A percentile compares a stretch with the other conserved stretches of the same genome.
phyloP scores from a whole-genome alignment of 2,329 filamentous ascomycete species.

The Didymella exigua region DNA sequence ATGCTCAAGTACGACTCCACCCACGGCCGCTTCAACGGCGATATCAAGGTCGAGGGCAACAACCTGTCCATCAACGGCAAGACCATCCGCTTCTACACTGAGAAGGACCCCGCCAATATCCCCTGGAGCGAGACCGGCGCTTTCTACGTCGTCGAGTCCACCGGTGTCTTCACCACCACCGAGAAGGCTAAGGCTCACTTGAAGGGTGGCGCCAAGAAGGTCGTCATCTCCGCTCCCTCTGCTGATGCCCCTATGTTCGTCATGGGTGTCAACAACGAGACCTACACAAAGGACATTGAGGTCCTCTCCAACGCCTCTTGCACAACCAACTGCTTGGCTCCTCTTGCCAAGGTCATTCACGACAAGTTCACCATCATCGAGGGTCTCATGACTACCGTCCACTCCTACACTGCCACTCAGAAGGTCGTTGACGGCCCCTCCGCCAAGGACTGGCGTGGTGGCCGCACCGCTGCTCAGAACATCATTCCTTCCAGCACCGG shows the following conservation, averaged over 20 bases:
- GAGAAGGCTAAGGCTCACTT: slow-evolving; percentile 95
- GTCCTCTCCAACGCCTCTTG: slow-evolving; percentile 99
- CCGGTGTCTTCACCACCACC: slow-evolving; percentile 98
- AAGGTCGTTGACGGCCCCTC: slow-evolving; percentile 99
- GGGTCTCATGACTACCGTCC: slow-evolving; percentile 99
- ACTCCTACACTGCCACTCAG: slow-evolving; percentile 99
- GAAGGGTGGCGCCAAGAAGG: slow-evolving; percentile 97
- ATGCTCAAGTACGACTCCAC: slow-evolving; percentile 99
- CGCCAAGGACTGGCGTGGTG: slow-evolving; percentile 98
- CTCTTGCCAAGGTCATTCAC: slow-evolving; percentile 98
- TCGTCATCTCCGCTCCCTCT: slow-evolving; percentile 80
- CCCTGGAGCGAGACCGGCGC: slow-evolving; percentile 88
- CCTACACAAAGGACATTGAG: slow-evolving; percentile 86
- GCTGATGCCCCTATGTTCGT: slow-evolving; percentile 99
- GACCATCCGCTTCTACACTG: slow-evolving; percentile 90
- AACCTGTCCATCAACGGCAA: slow-evolving; percentile 90
- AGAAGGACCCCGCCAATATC: slow-evolving; percentile 88
- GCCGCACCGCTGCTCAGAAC: slow-evolving; percentile 98
- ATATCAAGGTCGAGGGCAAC: slow-evolving; percentile 74
- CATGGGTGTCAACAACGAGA: slow-evolving; percentile 97
- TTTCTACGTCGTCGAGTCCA: slow-evolving; percentile 96
- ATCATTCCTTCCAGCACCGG: slow-evolving; percentile 99
- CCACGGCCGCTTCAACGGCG: slow-evolving; percentile 96
- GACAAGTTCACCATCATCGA: slow-evolving; percentile 98
- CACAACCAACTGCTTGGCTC: slow-evolving; percentile 99